phyloP scores from a whole-genome alignment of 805 yeast species.

The Monosporozyma siamensis region DNA sequence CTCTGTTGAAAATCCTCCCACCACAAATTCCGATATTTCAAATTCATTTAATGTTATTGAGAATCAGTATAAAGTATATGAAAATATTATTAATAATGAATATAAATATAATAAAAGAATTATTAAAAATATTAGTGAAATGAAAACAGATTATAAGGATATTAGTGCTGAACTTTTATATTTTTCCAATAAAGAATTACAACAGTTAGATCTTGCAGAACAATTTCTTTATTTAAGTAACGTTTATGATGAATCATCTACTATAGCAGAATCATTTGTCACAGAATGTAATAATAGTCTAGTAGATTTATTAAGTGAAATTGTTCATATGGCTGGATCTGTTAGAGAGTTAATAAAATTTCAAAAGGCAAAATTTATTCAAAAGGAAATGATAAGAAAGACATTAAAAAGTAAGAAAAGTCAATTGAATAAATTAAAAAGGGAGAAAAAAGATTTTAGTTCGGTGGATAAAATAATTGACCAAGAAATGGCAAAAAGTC shows the following conservation, averaged over 20 bases:
- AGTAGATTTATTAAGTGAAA: constrained; percentile 27
- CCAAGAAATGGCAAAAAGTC: constrained; percentile 16
- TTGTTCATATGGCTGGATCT: constrained; percentile 25
- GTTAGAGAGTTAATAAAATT: constrained; percentile 25
- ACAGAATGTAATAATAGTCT: constrained; percentile 26
- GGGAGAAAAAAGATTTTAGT: constrained; percentile 18
- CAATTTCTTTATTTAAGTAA: constrained; percentile 22
- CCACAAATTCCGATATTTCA: background rate
- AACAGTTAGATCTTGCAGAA: constrained; percentile 22
- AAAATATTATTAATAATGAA: constrained; percentile 18
- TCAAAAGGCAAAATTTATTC: constrained; percentile 25
- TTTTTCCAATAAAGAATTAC: constrained; percentile 18
- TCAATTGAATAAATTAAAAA: constrained; percentile 22
- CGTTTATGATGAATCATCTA: constrained; percentile 20
- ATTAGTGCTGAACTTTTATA: constrained; percentile 21
- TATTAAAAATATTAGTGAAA: constrained; percentile 20
- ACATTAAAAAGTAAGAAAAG: constrained; percentile 15
- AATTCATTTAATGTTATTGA: constrained; percentile 18
- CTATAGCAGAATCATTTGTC: constrained; percentile 20
- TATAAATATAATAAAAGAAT: constrained; percentile 24
- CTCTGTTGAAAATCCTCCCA: no score
- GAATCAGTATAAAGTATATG: constrained; percentile 24
- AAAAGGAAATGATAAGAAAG: constrained; percentile 21
- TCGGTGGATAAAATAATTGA: constrained; percentile 19
- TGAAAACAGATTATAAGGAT: constrained; percentile 20